Evolutionary conservation across 805 yeast genomes (phyloP).

Genomic region (Candida nitratophila): DNA sequence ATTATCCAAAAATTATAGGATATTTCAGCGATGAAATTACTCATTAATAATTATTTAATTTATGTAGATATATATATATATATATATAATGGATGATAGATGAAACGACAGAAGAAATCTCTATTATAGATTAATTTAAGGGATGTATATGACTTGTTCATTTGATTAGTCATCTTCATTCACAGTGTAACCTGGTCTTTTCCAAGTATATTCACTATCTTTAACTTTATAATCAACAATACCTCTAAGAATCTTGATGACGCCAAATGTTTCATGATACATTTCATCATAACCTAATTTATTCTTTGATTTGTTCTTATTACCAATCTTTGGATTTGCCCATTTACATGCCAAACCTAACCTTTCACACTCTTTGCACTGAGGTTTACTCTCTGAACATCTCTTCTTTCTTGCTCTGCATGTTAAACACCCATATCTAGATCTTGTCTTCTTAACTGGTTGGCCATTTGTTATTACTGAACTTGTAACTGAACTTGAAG

Average conservation of each 20-base stretch:
- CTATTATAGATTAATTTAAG: too few species aligned
- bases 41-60: too few species aligned
- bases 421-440: constrained; percentile 27
- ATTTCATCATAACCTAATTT: constrained; percentile 17
- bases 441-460: constrained; percentile 10
- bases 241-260: constrained; percentile 18
- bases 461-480: not conserved
- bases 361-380: constrained; percentile 23
- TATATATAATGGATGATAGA: too few species aligned
- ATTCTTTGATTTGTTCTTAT: constrained; percentile 17
- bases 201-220: constrained; percentile 11
- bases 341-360: constrained; percentile 17
- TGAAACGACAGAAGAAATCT: too few species aligned
- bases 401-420: constrained; percentile 36
- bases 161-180: not conserved
- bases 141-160: too few species aligned
- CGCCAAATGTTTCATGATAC: constrained; percentile 16
- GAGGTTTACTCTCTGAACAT: constrained; percentile 34
- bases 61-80: too few species aligned
- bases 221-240: constrained; percentile 17
- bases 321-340: constrained; percentile 16
- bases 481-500: too few species aligned
- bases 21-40: too few species aligned
- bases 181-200: constrained; percentile 1
- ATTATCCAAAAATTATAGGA: too few species aligned